Evolutionary conservation across 441 rosid genomes (phyloP), one percentile per base, ranked within the genome.

Genomic region (Isatis lusitanica): DNA sequence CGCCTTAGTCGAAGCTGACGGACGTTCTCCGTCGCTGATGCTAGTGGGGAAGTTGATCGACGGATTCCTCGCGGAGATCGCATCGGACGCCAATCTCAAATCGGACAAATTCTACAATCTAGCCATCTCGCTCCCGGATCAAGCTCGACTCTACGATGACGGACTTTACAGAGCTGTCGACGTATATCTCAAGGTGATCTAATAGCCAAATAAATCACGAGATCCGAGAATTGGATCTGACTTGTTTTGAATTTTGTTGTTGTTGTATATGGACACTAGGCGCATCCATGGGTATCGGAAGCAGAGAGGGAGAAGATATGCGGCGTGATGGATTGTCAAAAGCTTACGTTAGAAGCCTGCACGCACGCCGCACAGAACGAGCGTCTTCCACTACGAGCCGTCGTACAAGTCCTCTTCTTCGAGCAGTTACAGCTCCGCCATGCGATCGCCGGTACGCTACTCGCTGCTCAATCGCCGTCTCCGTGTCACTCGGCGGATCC

Each of bases 311-410:
- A 89, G 78, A 85, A 83, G 81, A 76, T 89, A 58, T 83, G 90
- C 52, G 87, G 91, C 12, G 77, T 85, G 0, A 74, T 89, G 80
- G 94, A 89, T 50, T 89, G 86, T 70, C 91, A 87, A 31, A 89
- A 89, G 65, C 83, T 89, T 6, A 89, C 94, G 9, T 79, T 89
- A 0, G 94, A 87, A 68, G 94, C 94, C 11, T 89, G 94, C 82
- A 89, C 94, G 5, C 94, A 89, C 87, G 91, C 94, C 10, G 94
- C 94, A 0, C 94, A 89, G 33, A 89, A 89, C 85, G 94, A 89
- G 84, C 85, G 91, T 6, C 71, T 89, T 44, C 94, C 94, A 1
- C 81, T 89, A 24, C 87, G 94, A 9, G 88, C 89, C 30, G 90
- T 89, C 46, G 94, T 88, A 5, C 93, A 88, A 76, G 91, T 88